Evolutionary conservation across 1,139 yeast genomes (phyloP).

Genomic region (Scheffersomyces lignicola): DNA sequence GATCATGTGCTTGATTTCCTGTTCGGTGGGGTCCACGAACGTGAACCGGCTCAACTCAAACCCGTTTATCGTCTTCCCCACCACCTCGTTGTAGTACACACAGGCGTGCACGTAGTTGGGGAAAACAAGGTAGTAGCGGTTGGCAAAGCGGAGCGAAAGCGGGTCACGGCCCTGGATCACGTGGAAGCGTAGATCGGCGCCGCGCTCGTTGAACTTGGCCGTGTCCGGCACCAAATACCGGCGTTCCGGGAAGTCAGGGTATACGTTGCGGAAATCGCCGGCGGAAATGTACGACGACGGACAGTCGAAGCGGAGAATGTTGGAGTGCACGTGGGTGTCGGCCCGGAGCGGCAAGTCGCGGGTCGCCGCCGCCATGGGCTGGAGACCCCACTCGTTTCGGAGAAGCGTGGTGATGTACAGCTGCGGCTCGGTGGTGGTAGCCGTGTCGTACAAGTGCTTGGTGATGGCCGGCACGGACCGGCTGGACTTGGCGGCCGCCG

Average conservation of each 20-base stretch:
- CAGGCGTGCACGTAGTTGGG: constrained; percentile 48
- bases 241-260: constrained; percentile 34
- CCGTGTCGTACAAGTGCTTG: constrained; percentile 22
- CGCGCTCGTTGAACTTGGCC: constrained; percentile 12
- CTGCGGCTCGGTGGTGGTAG: constrained; percentile 12
- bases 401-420: constrained; percentile 24
- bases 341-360: constrained; percentile 18
- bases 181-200: constrained; percentile 25
- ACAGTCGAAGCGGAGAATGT: constrained; percentile 36
- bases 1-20: constrained; percentile 23
- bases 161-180: constrained; percentile 53
- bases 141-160: constrained; percentile 38
- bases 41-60: constrained; percentile 36
- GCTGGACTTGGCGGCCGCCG: constrained; percentile 30
- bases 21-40: constrained; percentile 32
- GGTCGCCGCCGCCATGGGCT: constrained; percentile 26
- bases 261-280: constrained; percentile 39
- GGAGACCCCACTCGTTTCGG: constrained; percentile 34
- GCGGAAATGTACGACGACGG: constrained; percentile 35
- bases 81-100: constrained; percentile 49
- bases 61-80: constrained; percentile 52
- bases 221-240: constrained; percentile 20
- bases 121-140: constrained; percentile 56
- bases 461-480: constrained; percentile 27
- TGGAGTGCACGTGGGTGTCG: constrained; percentile 15